A percentile compares a stretch with the other conserved stretches of the same genome.
These are phyloP conservation scores for Porodaedalea pini DNA, from an alignment of 1,284 basidiomycete species.

Conservation along the genomic window DNA sequence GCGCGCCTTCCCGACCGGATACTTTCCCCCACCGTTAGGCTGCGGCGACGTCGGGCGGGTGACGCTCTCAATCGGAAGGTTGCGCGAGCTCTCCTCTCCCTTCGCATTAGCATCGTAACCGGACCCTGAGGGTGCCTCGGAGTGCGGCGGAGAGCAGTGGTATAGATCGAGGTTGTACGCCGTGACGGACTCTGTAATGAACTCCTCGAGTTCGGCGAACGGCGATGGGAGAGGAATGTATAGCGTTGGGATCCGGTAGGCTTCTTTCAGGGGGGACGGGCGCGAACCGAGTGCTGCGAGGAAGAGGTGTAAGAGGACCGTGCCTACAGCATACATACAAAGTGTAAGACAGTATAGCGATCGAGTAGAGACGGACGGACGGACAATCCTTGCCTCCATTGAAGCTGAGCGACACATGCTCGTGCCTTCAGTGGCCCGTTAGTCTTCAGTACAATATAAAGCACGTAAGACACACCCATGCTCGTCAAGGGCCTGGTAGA, in stretches of 20 bases:
- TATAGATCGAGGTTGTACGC: constrained; percentile 82
- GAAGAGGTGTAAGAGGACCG: constrained; percentile 89
- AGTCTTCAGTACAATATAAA: constrained; percentile 4
- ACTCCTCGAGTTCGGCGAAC: constrained; percentile 80
- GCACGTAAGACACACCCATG: constrained; percentile 63
- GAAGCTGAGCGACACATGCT: constrained; percentile 82
- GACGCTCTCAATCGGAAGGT: constrained; percentile 29
- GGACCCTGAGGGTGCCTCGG: constrained; percentile 9
- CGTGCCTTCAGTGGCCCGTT: constrained; percentile 41
- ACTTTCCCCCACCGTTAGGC: constrained; percentile 3
- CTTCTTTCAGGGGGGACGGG: constrained; percentile 35
- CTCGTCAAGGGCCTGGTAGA: constrained; percentile 69
- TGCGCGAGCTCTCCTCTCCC: not conserved
- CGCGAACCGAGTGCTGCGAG: constrained; percentile 63
- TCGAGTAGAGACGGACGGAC: constrained; percentile 31
- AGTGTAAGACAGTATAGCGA: not conserved
- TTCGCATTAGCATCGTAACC: not conserved
- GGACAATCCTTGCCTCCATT: constrained; percentile 98
- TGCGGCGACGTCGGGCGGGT: constrained; percentile 28
- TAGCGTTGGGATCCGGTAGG: constrained; percentile 61
- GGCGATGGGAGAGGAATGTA: constrained; percentile 92
- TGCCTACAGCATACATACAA: constrained; percentile 51
- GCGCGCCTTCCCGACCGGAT: constrained; percentile 45
- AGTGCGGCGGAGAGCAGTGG: constrained; percentile 43
- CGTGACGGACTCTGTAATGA: constrained; percentile 65